A percentile compares a stretch with the other conserved stretches of the same genome.
Conservation (phyloP, 129 eudicot genomes). For the Gnaphalium uliginosum region DNA sequence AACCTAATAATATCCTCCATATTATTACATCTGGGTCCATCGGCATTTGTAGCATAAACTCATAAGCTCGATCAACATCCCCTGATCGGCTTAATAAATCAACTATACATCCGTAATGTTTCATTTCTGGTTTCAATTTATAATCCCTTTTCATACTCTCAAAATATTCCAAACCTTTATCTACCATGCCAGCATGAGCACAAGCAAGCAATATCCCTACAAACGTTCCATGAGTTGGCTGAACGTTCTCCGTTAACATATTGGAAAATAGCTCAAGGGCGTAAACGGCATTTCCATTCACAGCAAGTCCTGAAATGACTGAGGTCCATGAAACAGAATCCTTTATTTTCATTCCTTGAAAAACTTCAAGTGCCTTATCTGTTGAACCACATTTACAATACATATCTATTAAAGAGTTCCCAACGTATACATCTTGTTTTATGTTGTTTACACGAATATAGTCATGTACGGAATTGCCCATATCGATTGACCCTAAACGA, state of each 20-base stretch:
- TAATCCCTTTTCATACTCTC: constrained; percentile 55
- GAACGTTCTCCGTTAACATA: constrained; percentile 48
- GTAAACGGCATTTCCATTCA: constrained; percentile 46
- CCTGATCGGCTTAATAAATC: constrained; percentile 69
- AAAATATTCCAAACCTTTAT: constrained; percentile 58
- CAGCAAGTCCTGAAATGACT: constrained; percentile 60
- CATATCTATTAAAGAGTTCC: constrained; percentile 66
- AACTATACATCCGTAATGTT: constrained; percentile 72
- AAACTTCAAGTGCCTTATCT: constrained; percentile 51
- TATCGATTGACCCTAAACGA: constrained; percentile 52
- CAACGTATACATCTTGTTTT: constrained; percentile 44
- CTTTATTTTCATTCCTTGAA: constrained; percentile 44
- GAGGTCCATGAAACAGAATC: constrained; percentile 73
- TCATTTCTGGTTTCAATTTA: constrained; percentile 62
- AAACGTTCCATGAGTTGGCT: constrained; percentile 62
- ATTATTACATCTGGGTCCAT: constrained; percentile 46
- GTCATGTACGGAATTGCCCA: constrained; percentile 56
- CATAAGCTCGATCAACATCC: constrained; percentile 48
- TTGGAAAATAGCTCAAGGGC: constrained; percentile 52
- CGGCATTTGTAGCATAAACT: constrained; percentile 56
- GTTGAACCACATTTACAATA: constrained; percentile 63
- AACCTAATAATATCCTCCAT: constrained; percentile 66
- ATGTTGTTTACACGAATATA: constrained; percentile 39
- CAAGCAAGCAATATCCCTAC: constrained; percentile 62
- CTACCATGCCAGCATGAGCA: constrained; percentile 61